These are phyloP conservation scores for Xylaria nigripes DNA, from an alignment of 495 filamentous ascomycete species.

Conservation along the genomic window DNA sequence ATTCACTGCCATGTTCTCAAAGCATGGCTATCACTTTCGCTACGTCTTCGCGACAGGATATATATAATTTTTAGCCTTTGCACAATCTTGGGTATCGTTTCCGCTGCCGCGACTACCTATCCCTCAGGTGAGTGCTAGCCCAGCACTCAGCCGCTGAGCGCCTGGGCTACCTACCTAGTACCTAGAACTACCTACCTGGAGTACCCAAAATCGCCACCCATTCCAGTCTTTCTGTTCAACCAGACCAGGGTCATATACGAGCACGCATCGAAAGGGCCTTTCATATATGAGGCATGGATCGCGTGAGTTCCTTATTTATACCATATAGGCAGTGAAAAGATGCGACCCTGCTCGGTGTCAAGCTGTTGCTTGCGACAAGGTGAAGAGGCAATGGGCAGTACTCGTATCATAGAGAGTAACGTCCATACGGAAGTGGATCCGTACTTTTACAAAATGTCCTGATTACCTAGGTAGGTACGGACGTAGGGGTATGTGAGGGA, in stretches of 20 bases:
- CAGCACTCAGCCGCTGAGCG: not conserved
- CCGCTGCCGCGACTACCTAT: not conserved
- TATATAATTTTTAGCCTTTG: not conserved
- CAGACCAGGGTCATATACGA: not conserved
- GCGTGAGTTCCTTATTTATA: not conserved
- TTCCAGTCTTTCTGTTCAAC: not conserved
- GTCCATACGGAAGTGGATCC: too few species aligned
- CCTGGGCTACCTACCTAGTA: not conserved
- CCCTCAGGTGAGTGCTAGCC: not conserved
- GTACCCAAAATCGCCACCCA: not conserved
- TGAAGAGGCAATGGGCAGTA: conserved; percentile 1
- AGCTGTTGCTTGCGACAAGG: conserved; percentile 1
- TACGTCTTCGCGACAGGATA: not conserved
- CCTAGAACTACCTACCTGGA: too few species aligned
- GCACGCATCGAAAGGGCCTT: not conserved
- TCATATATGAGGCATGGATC: not conserved
- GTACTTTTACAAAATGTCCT: too few species aligned
- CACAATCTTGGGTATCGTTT: not conserved
- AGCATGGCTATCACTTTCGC: not conserved
- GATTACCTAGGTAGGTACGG: not conserved
- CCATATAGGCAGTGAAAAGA: conserved; percentile 2
- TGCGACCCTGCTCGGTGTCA: not conserved
- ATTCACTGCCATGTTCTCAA: not conserved
- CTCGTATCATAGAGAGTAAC: not conserved
- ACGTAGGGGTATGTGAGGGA: not conserved